phyloP scores from a whole-genome alignment of 257 asterid genomes.

The Solanum chiquidenum region DNA sequence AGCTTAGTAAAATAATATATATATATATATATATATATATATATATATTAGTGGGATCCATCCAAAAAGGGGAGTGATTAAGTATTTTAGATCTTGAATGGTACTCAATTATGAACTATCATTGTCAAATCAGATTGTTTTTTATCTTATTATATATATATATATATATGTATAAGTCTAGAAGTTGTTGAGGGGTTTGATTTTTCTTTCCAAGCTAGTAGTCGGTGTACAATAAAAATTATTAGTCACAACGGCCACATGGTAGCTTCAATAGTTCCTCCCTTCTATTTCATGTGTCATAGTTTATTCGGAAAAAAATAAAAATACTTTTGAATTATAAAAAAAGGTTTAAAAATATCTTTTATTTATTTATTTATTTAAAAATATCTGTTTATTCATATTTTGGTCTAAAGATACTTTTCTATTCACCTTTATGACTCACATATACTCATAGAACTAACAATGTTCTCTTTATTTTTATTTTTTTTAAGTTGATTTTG shows the following conservation, averaged over 20 bases:
- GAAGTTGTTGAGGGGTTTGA: background rate
- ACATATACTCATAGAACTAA: too few relatives aligned
- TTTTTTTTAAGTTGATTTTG: too few relatives aligned
- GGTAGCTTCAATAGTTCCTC: background rate
- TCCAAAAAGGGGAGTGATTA: background rate
- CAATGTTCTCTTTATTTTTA: background rate
- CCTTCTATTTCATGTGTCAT: background rate
- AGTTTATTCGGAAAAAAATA: background rate
- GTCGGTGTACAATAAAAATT: background rate
- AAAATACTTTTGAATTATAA: rapidly evolving
- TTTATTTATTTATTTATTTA: rapidly evolving
- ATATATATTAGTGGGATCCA: background rate
- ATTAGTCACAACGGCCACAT: background rate
- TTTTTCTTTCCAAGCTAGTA: background rate
- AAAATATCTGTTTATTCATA: rapidly evolving
- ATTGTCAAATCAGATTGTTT: background rate
- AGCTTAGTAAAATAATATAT: background rate
- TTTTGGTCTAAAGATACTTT: rapidly evolving
- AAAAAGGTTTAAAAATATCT: rapidly evolving
- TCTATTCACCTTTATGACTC: background rate
- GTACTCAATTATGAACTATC: background rate
- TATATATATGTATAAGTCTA: background rate
- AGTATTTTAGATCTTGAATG: background rate
- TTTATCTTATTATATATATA: background rate
- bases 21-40: too few relatives aligned